A percentile compares a stretch with the other conserved stretches of the same genome.
Evolutionary conservation across 208 protist species (phyloP).

Genomic region (Leishmania martiniquensis): DNA sequence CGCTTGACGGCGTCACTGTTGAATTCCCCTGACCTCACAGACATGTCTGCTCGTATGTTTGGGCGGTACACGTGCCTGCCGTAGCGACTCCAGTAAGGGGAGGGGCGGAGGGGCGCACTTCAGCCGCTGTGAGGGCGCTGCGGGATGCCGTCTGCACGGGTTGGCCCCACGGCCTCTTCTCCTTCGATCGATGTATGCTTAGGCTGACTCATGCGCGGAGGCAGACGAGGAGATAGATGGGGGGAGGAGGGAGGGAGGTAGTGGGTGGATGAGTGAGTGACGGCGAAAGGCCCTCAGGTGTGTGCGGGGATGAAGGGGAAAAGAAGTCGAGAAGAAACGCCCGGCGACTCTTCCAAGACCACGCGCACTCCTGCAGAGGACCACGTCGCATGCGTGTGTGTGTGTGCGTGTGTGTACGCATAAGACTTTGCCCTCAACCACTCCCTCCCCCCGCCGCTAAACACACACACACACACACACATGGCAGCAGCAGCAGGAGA

Average conservation of each 20-base stretch:
- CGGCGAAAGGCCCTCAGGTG: neutral
- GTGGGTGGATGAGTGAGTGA: neutral
- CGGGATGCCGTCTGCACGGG: neutral
- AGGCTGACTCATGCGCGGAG: no score
- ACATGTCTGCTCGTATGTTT: constrained; percentile 12
- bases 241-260: neutral
- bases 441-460: no score
- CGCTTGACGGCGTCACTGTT: constrained; percentile 53
- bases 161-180: neutral
- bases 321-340: no score
- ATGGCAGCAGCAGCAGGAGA: neutral
- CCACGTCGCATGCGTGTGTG: neutral
- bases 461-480: constrained; percentile 14
- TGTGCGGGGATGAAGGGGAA: no score
- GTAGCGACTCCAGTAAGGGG: neutral
- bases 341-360: neutral
- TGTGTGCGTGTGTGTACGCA: neutral
- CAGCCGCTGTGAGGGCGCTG: neutral
- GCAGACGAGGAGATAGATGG: no score
- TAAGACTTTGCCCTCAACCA: neutral
- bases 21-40: constrained; percentile 68
- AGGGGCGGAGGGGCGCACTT: neutral
- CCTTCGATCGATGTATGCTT: no score
- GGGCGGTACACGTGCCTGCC: neutral
- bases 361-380: neutral